Percentiles rank a stretch among this genome's conserved stretches.
phyloP scores from a whole-genome alignment of 2,329 filamentous ascomycete genomes.

The Trichoderma lentiforme region DNA sequence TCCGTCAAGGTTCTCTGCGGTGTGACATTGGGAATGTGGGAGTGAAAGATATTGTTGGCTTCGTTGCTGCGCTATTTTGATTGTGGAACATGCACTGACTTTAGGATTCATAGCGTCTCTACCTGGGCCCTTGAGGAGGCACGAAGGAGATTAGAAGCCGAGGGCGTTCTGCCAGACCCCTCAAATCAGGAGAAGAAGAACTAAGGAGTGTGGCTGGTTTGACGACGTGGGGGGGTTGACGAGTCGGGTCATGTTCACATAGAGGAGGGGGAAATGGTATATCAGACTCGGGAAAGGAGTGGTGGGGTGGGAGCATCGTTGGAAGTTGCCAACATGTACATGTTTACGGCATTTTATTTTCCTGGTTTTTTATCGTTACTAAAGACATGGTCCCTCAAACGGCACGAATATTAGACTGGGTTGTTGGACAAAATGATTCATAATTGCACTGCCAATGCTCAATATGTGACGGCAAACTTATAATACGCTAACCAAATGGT shows the following conservation, averaged over 20 bases:
- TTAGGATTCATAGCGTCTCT: slow-evolving; percentile 71
- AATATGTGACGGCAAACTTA: slow-evolving; percentile 2
- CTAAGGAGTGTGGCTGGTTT: slow-evolving; percentile 23
- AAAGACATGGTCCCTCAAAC: slow-evolving; percentile 30
- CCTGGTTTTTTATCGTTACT: slow-evolving; percentile 18
- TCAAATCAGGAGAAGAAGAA: slow-evolving; percentile 52
- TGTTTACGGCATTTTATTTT: slow-evolving; percentile 32
- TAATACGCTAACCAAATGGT: neutral
- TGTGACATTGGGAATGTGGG: neutral
- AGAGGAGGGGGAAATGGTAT: slow-evolving; percentile 17
- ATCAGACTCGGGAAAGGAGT: slow-evolving; percentile 20
- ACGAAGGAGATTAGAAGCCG: slow-evolving; percentile 86
- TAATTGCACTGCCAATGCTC: neutral
- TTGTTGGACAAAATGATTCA: slow-evolving; percentile 17
- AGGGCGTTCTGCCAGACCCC: slow-evolving; percentile 87
- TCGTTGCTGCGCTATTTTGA: slow-evolving; percentile 29
- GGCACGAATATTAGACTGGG: slow-evolving; percentile 31
- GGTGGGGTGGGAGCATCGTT: slow-evolving; percentile 20
- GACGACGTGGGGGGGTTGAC: neutral
- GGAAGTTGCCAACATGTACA: slow-evolving; percentile 30
- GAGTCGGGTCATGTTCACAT: neutral
- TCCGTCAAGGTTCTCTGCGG: neutral
- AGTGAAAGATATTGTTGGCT: neutral
- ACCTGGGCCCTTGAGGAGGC: slow-evolving; percentile 99
- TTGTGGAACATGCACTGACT: slow-evolving; percentile 27